Conservation (phyloP, 1,139 yeast species). For the Kodamaea plutei region DNA sequence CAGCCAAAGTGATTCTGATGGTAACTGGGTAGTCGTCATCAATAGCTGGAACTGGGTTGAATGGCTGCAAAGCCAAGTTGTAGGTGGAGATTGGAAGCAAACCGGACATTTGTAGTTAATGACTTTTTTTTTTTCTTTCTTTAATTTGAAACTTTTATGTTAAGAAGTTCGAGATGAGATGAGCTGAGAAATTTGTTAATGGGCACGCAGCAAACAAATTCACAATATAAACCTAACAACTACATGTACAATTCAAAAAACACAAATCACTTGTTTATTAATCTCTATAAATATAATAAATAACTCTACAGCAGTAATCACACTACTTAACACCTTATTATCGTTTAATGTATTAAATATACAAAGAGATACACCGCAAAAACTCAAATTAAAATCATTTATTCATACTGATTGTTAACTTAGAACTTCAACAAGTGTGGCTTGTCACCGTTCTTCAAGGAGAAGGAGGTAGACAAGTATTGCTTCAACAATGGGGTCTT, state of each 20-base stretch:
- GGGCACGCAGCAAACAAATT: background rate
- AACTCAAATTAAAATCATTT: conserved; percentile 5
- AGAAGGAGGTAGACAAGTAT: conserved; percentile 95
- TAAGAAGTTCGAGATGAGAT: conserved; percentile 4
- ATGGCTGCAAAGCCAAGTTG: conserved; percentile 82
- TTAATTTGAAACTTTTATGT: no score
- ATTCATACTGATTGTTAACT: conserved; percentile 1
- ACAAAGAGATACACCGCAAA: conserved; percentile 24
- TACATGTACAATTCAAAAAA: background rate
- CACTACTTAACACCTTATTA: no score
- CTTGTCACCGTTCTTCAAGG: conserved; percentile 96
- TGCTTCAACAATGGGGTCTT: conserved; percentile 97
- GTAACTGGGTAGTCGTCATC: conserved; percentile 85
- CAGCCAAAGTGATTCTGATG: conserved; percentile 89
- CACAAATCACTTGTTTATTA: no score
- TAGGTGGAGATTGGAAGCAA: conserved; percentile 82
- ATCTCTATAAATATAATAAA: no score
- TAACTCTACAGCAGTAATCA: no score
- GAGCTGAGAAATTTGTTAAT: conserved; percentile 4
- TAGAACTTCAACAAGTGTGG: conserved; percentile 99
- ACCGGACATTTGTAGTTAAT: conserved; percentile 59
- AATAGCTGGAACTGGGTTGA: conserved; percentile 80
- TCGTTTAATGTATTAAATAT: conserved; percentile 33
- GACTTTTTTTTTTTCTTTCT: conserved; percentile 1
- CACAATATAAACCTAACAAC: background rate